Evolutionary conservation across 108 stramenopile species (phyloP).

Genomic region (Nitzschia inconspicua): DNA sequence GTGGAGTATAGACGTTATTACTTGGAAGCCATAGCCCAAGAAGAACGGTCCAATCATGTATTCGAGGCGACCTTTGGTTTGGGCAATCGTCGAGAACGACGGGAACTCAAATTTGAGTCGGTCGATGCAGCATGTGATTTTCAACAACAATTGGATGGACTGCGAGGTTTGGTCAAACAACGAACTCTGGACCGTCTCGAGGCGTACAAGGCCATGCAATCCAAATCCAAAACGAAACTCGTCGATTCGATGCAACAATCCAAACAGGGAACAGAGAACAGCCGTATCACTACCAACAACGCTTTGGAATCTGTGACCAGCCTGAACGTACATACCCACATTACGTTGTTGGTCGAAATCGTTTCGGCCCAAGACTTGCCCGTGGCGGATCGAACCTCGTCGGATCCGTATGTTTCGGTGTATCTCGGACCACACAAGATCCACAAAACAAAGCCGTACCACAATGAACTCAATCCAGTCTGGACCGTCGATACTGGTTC

Average conservation of each 20-base stretch:
- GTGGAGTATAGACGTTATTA: constrained; percentile 27
- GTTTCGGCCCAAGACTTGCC: constrained; percentile 24
- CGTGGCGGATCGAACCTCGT: constrained; percentile 23
- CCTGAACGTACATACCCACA: not conserved
- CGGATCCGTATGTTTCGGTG: constrained; percentile 53
- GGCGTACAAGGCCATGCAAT: not conserved
- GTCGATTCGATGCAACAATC: too few species aligned
- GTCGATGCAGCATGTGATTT: constrained; percentile 16
- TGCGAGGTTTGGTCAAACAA: constrained; percentile 10
- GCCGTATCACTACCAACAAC: not conserved
- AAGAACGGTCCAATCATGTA: constrained; percentile 7
- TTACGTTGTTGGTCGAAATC: constrained; percentile 32
- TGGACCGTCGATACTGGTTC: constrained; percentile 59
- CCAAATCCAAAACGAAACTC: not conserved
- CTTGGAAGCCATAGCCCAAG: constrained; percentile 22
- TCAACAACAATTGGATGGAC: constrained; percentile 3
- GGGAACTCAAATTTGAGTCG: constrained; percentile 21
- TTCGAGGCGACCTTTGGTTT: constrained; percentile 31
- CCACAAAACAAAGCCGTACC: constrained; percentile 13
- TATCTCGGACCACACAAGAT: constrained; percentile 41
- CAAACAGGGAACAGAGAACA: not conserved
- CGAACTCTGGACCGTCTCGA: constrained; percentile 10
- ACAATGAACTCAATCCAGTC: constrained; percentile 36
- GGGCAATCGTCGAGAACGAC: constrained; percentile 8
- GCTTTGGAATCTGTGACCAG: not conserved